Conservation (phyloP, 2,329 filamentous ascomycete genomes). For the Scytalidium sp. region DNA sequence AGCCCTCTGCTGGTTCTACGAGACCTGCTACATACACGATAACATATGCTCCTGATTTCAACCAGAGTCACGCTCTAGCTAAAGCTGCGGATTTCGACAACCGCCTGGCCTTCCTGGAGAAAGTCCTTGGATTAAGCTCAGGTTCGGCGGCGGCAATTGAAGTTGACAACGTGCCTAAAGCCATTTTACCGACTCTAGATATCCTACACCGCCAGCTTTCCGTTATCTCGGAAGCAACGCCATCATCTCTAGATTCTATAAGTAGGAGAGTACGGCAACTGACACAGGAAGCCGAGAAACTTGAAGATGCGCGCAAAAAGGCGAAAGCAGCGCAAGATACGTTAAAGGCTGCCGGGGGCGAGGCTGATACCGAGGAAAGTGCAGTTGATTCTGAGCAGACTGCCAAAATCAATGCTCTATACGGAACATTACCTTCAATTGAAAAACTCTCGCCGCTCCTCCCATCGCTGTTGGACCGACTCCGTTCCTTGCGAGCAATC, state of each 20-base stretch:
- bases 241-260: slow-evolving; percentile 69
- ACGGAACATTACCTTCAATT: slow-evolving; percentile 83
- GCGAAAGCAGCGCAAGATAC: slow-evolving; percentile 62
- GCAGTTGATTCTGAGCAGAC: slow-evolving; percentile 65
- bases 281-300: slow-evolving; percentile 67
- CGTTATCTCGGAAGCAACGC: slow-evolving; percentile 70
- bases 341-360: slow-evolving; percentile 37
- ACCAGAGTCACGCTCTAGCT: slow-evolving; percentile 68
- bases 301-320: slow-evolving; percentile 62
- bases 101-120: slow-evolving; percentile 75
- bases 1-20: slow-evolving; percentile 17
- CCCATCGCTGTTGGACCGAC: slow-evolving; percentile 78
- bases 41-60: slow-evolving; percentile 61
- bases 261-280: slow-evolving; percentile 68
- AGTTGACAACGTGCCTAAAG: slow-evolving; percentile 53
- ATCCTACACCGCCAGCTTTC: slow-evolving; percentile 77
- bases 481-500: slow-evolving; percentile 78
- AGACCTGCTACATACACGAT: slow-evolving; percentile 56
- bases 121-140: slow-evolving; percentile 73
- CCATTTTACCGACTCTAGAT: slow-evolving; percentile 80
- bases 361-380: slow-evolving; percentile 39
- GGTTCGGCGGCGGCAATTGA: slow-evolving; percentile 62
- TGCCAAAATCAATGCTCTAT: slow-evolving; percentile 87
- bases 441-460: slow-evolving; percentile 82
- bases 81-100: slow-evolving; percentile 87